Evolutionary conservation across 345 rosid genomes (phyloP).

Genomic region (Eucalyptus regnans): DNA sequence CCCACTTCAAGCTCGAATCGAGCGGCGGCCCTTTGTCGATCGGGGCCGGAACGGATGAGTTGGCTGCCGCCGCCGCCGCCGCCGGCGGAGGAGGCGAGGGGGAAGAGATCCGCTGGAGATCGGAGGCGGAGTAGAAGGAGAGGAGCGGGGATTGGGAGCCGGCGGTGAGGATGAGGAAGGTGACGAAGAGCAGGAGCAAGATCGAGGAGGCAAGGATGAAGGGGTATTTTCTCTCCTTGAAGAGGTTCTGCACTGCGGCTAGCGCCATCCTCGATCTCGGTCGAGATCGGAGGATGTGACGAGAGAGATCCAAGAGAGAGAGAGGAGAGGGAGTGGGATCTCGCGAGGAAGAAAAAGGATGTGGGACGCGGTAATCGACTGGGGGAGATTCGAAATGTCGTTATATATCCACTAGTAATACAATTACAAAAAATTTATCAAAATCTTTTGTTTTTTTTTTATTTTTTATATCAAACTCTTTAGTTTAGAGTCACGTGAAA

Average conservation of each 20-base stretch:
- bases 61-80: too few relatives aligned
- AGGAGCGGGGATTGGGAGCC: background rate
- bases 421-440: background rate
- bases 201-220: constrained; percentile 31
- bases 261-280: constrained; percentile 19
- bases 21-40: background rate
- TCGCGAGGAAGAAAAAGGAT: background rate
- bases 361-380: background rate
- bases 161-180: constrained; percentile 27
- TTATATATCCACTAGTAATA: background rate
- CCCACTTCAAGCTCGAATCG: constrained; percentile 27
- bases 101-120: background rate
- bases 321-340: background rate
- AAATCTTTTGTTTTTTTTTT: background rate
- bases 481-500: background rate
- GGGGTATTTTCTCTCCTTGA: constrained; percentile 28
- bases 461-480: background rate
- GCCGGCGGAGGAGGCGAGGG: background rate
- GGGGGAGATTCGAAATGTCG: background rate
- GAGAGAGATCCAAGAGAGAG: background rate
- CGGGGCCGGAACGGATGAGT: background rate
- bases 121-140: background rate
- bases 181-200: constrained; percentile 14
- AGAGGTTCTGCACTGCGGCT: constrained; percentile 21
- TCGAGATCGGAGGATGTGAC: background rate